Conservation (phyloP, 148 eudicot species). For the Polygonum aviculare region DNA sequence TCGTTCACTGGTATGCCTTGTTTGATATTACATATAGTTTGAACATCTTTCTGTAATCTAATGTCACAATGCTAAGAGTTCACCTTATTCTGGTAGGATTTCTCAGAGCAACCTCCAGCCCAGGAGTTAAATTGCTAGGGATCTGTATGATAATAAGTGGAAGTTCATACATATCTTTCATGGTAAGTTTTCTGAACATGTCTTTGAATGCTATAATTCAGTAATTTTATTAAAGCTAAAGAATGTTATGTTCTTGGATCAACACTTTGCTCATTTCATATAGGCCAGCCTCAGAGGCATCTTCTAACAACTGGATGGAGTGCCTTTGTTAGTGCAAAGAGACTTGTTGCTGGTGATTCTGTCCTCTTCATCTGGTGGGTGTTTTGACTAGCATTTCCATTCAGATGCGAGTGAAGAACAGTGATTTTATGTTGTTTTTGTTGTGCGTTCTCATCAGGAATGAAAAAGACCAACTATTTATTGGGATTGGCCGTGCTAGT, state of each 20-base stretch:
- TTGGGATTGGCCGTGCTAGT: too few relatives aligned
- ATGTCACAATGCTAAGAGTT: background rate
- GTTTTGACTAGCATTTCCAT: too few relatives aligned
- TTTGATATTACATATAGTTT: too few relatives aligned
- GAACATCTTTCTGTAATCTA: background rate
- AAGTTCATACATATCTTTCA: slow-evolving; percentile 94
- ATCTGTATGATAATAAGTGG: slow-evolving; percentile 91
- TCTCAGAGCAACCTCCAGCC: slow-evolving; percentile 93
- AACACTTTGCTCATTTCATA: background rate
- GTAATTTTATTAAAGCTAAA: too few relatives aligned
- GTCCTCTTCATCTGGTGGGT: slow-evolving; percentile 78
- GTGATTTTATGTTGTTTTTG: too few relatives aligned
- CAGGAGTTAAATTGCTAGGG: slow-evolving; percentile 91
- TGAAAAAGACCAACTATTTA: too few relatives aligned
- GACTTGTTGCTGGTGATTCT: slow-evolving; percentile 85
- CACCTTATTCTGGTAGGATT: slow-evolving; percentile 37
- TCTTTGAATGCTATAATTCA: too few relatives aligned
- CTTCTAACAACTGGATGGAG: slow-evolving; percentile 98
- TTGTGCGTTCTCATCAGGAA: too few relatives aligned
- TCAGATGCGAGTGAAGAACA: too few relatives aligned
- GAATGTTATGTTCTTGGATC: background rate
- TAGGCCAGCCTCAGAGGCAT: slow-evolving; percentile 96
- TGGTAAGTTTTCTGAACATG: slow-evolving; percentile 26
- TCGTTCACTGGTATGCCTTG: slow-evolving; percentile 58
- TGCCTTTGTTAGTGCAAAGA: slow-evolving; percentile 85